Base-by-base conservation (phyloP, 2,329 filamentous ascomycete species). In the Ustulina deusta region DNA sequence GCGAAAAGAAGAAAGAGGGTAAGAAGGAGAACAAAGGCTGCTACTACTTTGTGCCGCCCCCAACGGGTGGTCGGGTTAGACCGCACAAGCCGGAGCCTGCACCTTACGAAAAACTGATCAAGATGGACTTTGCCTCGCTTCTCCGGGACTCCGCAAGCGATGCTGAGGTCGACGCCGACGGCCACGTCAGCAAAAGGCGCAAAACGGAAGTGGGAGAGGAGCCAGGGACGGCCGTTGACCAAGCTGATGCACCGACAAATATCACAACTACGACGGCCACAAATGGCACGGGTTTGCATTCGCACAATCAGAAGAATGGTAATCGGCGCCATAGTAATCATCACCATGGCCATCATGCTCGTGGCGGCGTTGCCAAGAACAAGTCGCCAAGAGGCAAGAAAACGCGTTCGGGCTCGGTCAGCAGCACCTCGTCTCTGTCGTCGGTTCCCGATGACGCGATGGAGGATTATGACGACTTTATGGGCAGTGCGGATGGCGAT, bases 1-100 rank as follows among this genome's bases (percentile, higher is more conserved):
- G 81, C 72, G 77, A 82, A 65, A 87, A 84, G 79, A 90, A 90
- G 77, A 83, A 80, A 67, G 84, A 89, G 71, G 88, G 86, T 61
- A 85, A 84, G 73, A 84, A 83, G 73, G 81, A 85, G 72, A 81
- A 86, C 76, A 80, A 83, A 74, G 82, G 83, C 69, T 81, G 80
- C 78, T 81, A 86, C 70, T 87, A 87, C 77, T 89, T 89, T 76
- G 82, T 84, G 44, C 82, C 83, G 17, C 82, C 82, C 11, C 76
- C 81, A n/a, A 81, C 81, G 38, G 81, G 80, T 74, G 80, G 78
- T 71, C 77, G 77, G 61, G 79, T 80, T 67, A 80, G 81, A 32
- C 81, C 82, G 17, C 83, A 81, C 72, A 81, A 81, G 71, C 81
- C 86, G 25, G 82, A 82, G 76, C 74, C 79, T 64, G 85, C 85